Percentiles rank a stretch among this genome's conserved stretches.
Conservation (phyloP, 108 stramenopile genomes). For the Aurantiochytrium sp. region DNA sequence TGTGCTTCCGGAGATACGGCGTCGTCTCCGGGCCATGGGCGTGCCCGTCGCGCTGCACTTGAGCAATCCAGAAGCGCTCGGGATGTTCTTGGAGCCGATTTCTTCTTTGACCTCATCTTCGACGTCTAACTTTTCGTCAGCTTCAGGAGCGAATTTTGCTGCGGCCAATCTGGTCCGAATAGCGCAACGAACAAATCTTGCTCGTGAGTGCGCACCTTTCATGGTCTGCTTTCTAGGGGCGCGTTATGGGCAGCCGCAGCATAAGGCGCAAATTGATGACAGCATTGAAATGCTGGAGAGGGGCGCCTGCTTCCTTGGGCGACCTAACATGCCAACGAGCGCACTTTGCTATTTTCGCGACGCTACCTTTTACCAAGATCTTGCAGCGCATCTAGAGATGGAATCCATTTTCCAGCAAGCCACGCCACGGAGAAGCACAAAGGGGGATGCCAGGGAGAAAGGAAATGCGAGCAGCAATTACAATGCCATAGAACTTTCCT, state of each 20-base stretch:
- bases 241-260: background rate
- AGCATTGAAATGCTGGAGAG: background rate
- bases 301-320: background rate
- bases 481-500: too few relatives aligned
- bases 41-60: background rate
- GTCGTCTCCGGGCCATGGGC: background rate
- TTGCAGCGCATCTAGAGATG: background rate
- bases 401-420: too few relatives aligned
- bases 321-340: background rate
- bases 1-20: background rate
- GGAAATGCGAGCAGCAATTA: too few relatives aligned
- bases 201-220: background rate
- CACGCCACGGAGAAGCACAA: too few relatives aligned
- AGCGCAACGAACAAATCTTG: too few relatives aligned
- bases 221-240: background rate
- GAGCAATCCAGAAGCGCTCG: background rate
- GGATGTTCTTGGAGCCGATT: background rate
- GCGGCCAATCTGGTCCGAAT: too few relatives aligned
- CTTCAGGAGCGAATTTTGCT: too few relatives aligned
- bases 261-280: background rate
- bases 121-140: too few relatives aligned
- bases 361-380: background rate
- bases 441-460: too few relatives aligned
- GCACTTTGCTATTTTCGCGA: background rate
- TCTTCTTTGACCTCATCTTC: background rate